These are phyloP conservation scores for Chloris gayana DNA, from an alignment of 176 grass and related monocot genomes.

Conservation along the genomic window DNA sequence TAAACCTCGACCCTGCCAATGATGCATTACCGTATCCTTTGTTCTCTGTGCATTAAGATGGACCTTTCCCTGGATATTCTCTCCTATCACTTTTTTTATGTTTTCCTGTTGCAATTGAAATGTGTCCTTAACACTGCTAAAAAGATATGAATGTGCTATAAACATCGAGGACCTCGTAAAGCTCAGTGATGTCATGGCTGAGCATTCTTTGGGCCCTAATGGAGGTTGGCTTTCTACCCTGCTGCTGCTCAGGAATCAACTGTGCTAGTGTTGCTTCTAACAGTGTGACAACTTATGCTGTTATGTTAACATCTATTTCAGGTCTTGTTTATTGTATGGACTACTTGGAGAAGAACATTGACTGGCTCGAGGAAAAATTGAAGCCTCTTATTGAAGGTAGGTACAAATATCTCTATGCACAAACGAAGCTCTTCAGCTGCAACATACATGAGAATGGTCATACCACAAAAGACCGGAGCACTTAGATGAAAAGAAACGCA, in stretches of 20 bases:
- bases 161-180: constrained; percentile 95
- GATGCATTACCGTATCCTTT: constrained; percentile 90
- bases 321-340: constrained; percentile 99
- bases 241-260: background rate
- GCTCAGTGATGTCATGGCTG: constrained; percentile 86
- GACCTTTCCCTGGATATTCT: background rate
- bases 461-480: background rate
- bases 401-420: background rate
- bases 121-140: constrained; percentile 48
- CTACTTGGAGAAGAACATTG: constrained; percentile 96
- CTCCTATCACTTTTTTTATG: background rate
- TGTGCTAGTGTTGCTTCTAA: constrained; percentile 2
- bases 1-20: constrained; percentile 95
- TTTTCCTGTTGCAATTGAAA: background rate
- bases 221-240: constrained; percentile 55
- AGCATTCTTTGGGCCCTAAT: constrained; percentile 95
- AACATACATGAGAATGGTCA: constrained; percentile 10
- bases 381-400: constrained; percentile 89
- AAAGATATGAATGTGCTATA: constrained; percentile 87
- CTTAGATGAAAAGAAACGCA: constrained; percentile 3
- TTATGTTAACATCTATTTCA: constrained; percentile 40
- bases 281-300: background rate
- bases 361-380: constrained; percentile 85
- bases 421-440: background rate
- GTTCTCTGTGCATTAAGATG: background rate